Conservation (phyloP, 2,329 filamentous ascomycete species). For the Trichoderma sp. region DNA sequence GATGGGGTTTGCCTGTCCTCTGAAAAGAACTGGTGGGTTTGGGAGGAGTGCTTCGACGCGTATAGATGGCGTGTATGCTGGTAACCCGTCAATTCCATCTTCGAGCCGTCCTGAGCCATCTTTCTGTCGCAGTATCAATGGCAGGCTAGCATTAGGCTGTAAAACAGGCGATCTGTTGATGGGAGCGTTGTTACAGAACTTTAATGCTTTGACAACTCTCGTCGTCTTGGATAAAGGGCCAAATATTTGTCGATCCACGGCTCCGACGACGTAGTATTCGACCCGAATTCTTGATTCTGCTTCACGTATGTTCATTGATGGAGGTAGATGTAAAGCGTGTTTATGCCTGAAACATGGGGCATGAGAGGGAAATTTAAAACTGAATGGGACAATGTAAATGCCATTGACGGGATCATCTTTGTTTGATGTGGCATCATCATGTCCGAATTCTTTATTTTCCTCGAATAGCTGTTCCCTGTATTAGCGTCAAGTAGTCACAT, state of each 20-base stretch:
- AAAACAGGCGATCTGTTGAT: neutral
- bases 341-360: neutral
- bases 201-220: neutral
- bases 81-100: neutral
- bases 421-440: neutral
- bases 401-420: neutral
- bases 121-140: neutral
- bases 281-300: neutral
- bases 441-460: neutral
- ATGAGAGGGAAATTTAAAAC: neutral
- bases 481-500: neutral
- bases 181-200: neutral
- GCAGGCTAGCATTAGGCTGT: neutral
- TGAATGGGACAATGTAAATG: neutral
- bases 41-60: neutral
- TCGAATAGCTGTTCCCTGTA: neutral
- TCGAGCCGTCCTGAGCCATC: neutral
- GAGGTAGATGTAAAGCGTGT: neutral
- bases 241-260: neutral
- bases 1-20: neutral
- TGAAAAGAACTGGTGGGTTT: neutral
- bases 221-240: neutral
- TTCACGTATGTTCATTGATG: neutral
- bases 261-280: neutral
- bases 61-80: conserved; percentile 4